Conservation (phyloP, 1,284 basidiomycete species). For the Moesziomyces sp. region DNA sequence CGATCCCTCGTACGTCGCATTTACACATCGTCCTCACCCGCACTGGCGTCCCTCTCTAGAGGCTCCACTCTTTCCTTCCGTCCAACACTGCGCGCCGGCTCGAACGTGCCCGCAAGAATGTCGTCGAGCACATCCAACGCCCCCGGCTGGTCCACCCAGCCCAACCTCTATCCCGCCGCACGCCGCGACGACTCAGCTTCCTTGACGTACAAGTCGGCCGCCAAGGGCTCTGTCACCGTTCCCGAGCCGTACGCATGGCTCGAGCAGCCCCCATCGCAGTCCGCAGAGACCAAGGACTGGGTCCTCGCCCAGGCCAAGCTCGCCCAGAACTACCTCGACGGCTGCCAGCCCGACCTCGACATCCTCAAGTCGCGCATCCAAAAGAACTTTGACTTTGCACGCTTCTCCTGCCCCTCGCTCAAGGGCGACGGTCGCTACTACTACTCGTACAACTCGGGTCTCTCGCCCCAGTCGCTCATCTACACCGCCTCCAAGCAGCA, state of each 20-base stretch:
- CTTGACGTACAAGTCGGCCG: conserved; percentile 53
- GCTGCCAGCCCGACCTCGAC: conserved; percentile 55
- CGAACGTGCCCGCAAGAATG: conserved; percentile 13
- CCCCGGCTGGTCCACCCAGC: conserved; percentile 54
- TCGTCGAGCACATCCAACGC: conserved; percentile 26
- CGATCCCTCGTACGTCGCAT: conserved; percentile 9
- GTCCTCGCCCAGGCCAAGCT: conserved; percentile 60
- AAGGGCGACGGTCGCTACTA: conserved; percentile 63
- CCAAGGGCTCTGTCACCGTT: conserved; percentile 59
- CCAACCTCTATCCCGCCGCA: conserved; percentile 59
- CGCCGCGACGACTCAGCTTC: conserved; percentile 57
- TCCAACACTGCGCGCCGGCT: conserved; percentile 1
- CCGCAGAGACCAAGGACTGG: conserved; percentile 62
- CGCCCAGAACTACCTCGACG: conserved; percentile 51
- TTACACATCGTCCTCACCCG: neutral
- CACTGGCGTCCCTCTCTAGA: neutral
- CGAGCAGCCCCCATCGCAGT: conserved; percentile 62
- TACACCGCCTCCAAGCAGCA: conserved; percentile 53
- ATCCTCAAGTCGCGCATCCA: conserved; percentile 58
- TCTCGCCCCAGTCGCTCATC: conserved; percentile 62
- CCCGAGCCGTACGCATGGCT: conserved; percentile 66
- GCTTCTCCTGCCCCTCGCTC: conserved; percentile 59
- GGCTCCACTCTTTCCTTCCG: neutral
- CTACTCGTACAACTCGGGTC: conserved; percentile 64
- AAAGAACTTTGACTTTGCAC: conserved; percentile 61